A percentile compares a stretch with the other conserved stretches of the same genome.
Evolutionary conservation across 805 yeast genomes (phyloP).

Genomic region (Grigorovia humatica): DNA sequence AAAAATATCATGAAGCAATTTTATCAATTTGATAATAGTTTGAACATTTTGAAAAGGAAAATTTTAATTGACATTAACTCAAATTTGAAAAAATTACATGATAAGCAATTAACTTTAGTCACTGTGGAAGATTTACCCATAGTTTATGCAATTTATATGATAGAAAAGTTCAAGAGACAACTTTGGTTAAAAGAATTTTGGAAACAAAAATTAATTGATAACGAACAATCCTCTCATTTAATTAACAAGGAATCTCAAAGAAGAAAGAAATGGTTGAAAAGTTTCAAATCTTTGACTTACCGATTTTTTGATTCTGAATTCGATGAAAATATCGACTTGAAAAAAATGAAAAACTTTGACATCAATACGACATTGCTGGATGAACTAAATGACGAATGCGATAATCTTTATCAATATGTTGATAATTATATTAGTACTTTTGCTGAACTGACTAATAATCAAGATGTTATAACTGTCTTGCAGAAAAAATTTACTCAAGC

Average conservation of each 20-base stretch:
- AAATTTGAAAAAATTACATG: constrained; percentile 21
- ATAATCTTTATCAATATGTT: constrained; percentile 22
- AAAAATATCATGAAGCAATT: constrained; percentile 16
- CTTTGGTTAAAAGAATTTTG: constrained; percentile 34
- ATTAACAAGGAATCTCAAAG: constrained; percentile 34
- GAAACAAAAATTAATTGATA: not conserved
- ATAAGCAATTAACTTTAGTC: constrained; percentile 21
- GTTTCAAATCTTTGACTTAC: constrained; percentile 3
- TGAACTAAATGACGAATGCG: not conserved
- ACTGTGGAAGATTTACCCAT: constrained; percentile 56
- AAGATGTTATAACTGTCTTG: constrained; percentile 29
- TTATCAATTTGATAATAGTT: constrained; percentile 30
- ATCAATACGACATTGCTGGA: not conserved
- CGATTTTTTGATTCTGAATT: not conserved
- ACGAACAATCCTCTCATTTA: not conserved
- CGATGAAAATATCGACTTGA: constrained; percentile 1
- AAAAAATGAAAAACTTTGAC: not conserved
- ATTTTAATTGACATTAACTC: constrained; percentile 27
- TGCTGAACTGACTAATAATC: constrained; percentile 20
- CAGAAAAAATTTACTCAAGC: constrained; percentile 4
- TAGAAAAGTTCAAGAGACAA: constrained; percentile 49
- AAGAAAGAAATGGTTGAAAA: constrained; percentile 4
- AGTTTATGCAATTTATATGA: constrained; percentile 56
- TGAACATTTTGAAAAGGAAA: constrained; percentile 26
- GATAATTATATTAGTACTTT: constrained; percentile 31